Percentiles rank a stretch among this genome's conserved stretches.
Conservation (phyloP, 1,284 basidiomycete genomes). For the Heterobasidion parviporum region DNA sequence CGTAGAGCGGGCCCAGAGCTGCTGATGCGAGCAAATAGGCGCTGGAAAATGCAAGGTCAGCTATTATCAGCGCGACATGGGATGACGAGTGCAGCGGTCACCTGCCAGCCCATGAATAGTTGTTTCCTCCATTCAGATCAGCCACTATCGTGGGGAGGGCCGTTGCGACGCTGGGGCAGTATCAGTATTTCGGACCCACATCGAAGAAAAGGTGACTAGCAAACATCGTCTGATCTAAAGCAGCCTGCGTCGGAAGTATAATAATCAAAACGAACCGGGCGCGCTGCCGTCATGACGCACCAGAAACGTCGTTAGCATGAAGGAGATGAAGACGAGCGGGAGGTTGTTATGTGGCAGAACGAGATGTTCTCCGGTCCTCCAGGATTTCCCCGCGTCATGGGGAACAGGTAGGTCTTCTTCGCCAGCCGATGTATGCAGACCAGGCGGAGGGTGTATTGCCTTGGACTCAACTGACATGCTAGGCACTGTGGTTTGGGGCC, state of each 20-base stretch:
- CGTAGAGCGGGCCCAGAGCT: conserved; percentile 63
- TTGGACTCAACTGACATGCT: too few species aligned
- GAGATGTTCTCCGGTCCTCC: conserved; percentile 30
- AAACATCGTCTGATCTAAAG: conserved; percentile 32
- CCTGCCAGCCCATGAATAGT: conserved; percentile 76
- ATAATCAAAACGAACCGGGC: background rate
- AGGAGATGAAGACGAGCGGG: conserved; percentile 29
- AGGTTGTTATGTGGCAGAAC: conserved; percentile 32
- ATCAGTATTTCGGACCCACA: background rate
- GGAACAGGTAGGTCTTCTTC: too few species aligned
- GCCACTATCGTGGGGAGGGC: conserved; percentile 74
- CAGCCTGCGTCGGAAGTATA: conserved; percentile 16
- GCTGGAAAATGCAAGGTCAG: conserved; percentile 22
- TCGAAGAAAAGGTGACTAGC: conserved; percentile 1
- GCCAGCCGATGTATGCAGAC: too few species aligned
- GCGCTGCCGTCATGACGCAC: background rate
- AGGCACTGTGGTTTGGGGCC: too few species aligned
- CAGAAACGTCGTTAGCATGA: conserved; percentile 36
- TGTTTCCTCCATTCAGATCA: conserved; percentile 57
- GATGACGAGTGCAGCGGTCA: conserved; percentile 14
- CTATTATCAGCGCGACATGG: too few species aligned
- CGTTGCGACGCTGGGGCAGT: conserved; percentile 47
- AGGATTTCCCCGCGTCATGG: conserved; percentile 10
- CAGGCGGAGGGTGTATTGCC: too few species aligned
- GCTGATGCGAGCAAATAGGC: conserved; percentile 71